Conservation (phyloP, 768 basidiomycete species). For the Termitomyces sp. region DNA sequence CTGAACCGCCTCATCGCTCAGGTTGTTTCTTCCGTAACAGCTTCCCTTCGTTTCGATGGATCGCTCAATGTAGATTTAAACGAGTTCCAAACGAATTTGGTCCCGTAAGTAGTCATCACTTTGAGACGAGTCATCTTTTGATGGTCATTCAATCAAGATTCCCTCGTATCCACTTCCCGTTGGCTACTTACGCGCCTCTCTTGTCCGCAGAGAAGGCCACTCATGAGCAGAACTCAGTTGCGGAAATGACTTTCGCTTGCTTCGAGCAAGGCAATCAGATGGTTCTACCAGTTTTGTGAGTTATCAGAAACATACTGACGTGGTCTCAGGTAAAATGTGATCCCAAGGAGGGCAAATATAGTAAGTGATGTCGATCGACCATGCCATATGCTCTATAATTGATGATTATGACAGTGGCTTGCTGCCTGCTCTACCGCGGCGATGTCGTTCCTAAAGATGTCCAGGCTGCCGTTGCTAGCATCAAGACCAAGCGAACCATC, state of each 20-base stretch:
- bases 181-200: slow-evolving; percentile 93
- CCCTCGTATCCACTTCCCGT: slow-evolving; percentile 98
- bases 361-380: slow-evolving; percentile 38
- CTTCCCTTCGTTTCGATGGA: slow-evolving; percentile 95
- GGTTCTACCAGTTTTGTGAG: slow-evolving; percentile 33
- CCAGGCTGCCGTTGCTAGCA: slow-evolving; percentile 84
- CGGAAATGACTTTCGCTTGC: slow-evolving; percentile 98
- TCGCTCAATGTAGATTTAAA: slow-evolving; percentile 96
- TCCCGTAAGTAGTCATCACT: slow-evolving; percentile 61
- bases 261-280: slow-evolving; percentile 97
- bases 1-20: slow-evolving; percentile 96
- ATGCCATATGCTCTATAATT: slow-evolving; percentile 5
- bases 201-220: slow-evolving; percentile 92
- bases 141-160: slow-evolving; percentile 44
- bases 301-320: not conserved
- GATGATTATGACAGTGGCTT: slow-evolving; percentile 60
- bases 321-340: slow-evolving; percentile 62
- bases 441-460: slow-evolving; percentile 97
- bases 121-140: not conserved
- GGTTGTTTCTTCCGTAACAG: slow-evolving; percentile 97
- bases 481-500: slow-evolving; percentile 98
- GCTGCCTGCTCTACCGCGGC: slow-evolving; percentile 88
- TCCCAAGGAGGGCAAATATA: slow-evolving; percentile 98
- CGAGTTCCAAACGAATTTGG: slow-evolving; percentile 98
- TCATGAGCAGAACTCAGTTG: slow-evolving; percentile 96